Base-by-base conservation (phyloP, 352 stramenopile species). In the Globisporangium radiosum region DNA sequence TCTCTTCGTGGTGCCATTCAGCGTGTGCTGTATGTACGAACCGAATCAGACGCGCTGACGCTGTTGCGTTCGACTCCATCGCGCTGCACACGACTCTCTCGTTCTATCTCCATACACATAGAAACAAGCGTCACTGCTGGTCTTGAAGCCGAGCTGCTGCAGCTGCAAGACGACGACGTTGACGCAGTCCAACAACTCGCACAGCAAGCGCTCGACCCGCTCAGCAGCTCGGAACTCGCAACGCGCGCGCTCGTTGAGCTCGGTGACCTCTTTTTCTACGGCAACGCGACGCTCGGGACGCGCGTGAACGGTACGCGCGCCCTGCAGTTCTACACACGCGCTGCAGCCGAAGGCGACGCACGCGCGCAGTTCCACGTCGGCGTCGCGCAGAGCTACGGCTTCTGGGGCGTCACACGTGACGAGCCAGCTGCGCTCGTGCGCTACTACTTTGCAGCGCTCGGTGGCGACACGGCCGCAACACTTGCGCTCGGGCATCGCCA, bases 371-470 rank as follows among this genome's bases (percentile, higher is more conserved):
- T 96, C 64, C 78, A 91, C 62, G 63, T 96, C 42, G 87, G 76
- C n/a, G 76, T 94, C n/a, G 81, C 86, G 13, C 72, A 87, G 52
- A 88, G 77, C 57, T 91, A 92, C 62, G 85, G 85, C 5, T 79
- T 93, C 45, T 92, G 85, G 76, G 87, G 83, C 13, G 71, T 87
- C 25, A 59, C 72, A 9, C 69, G 76, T 25, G 81, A 94, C 66
- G 75, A 85, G 45, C 84, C 74, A 2, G 68, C 70, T 11, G 83
- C 85, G 7, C 75, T 91, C 68, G 72, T 87, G 50, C 73, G 91
- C 45, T 91, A 92, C 51, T 96, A 95, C 74, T 95, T 95, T 67
- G 76, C 88, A 6, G 72, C 89, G 15, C 52, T 95, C 17, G 81
- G 76, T 15, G 76, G 86, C 5, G 62, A 89, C 55, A 70, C 86